Evolutionary conservation across 2,329 filamentous ascomycete genomes (phyloP), one percentile per base, ranked within the genome.

Genomic region (Colletotrichum sansevieriae): DNA sequence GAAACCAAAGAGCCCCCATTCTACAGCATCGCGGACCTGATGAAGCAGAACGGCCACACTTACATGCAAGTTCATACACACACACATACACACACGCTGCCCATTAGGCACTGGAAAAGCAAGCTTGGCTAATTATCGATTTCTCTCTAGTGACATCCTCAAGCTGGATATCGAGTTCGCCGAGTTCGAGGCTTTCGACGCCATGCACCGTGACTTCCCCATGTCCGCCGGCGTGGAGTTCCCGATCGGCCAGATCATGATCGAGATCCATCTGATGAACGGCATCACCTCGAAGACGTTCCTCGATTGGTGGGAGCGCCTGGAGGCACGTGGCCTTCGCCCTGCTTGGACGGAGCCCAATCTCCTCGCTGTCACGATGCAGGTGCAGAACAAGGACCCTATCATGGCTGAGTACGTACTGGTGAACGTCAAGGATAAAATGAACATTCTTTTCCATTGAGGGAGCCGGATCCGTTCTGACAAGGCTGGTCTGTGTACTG

Each of bases 81-180:
- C 35, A 39, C 52, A 12, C 8, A 5, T 44, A 12, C 35, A 4
- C 8, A 13, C 11, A 12, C 9, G 4, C 3, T 6, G 2, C 25
- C 25, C 25, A 1, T 6, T 6, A 6, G 25, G 25, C 1, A 25
- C 3, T 6, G 25, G 25, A 6, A 25, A 25, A 25, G 25, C 22
- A 29, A 2, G 2, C 6, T 13, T 39, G 37, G 12, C 13, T 39
- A 4, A 39, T 18, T 18, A 18, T 5, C 2, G 37, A 39, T 12
- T 39, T 15, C 9, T 39, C 11, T 39, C 11, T 3, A 78, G 76
- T 60, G 80, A 82, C 68, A 76, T 82, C 18, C 63, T 81, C 44
- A 81, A 81, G 72, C 80, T 81, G 67, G 79, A 82, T 69, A 78
- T 81, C 52, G 80, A 81, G 60, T 76, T 76, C 4, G 70, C 72